Evolutionary conservation across 768 basidiomycete species (phyloP).

Genomic region (Cyclocybe cylindracea): DNA sequence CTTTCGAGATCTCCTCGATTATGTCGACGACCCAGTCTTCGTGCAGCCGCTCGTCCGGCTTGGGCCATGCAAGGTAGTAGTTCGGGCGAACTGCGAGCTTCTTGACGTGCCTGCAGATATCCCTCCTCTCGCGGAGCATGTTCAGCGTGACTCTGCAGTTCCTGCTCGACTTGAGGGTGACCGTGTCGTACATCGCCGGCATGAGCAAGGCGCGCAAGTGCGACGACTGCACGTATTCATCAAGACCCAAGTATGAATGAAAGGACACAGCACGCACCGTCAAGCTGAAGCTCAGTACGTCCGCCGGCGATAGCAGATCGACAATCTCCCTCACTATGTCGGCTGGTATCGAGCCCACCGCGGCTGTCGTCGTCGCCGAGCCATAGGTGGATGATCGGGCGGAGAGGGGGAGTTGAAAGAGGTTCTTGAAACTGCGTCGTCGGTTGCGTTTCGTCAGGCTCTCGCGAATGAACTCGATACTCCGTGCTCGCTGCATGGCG

Average conservation of each 20-base stretch:
- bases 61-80: conserved; percentile 54
- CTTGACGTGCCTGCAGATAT: conserved; percentile 39
- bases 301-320: conserved; percentile 32
- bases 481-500: no score
- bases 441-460: no score
- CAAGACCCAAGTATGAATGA: conserved; percentile 4
- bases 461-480: no score
- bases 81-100: conserved; percentile 50
- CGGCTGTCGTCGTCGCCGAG: conserved; percentile 20
- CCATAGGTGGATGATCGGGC: conserved; percentile 26
- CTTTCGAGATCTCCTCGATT: conserved; percentile 33
- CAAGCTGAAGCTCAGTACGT: conserved; percentile 43
- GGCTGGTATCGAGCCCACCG: conserved; percentile 33
- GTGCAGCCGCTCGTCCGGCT: conserved; percentile 37
- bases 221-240: conserved; percentile 10
- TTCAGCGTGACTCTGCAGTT: conserved; percentile 37
- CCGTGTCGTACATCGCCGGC: conserved; percentile 44
- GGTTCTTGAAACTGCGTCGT: conserved; percentile 32
- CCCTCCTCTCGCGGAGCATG: conserved; percentile 34
- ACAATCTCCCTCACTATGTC: conserved; percentile 43
- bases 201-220: conserved; percentile 31
- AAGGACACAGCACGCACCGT: conserved; percentile 30
- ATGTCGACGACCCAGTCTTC: conserved; percentile 42
- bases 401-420: conserved; percentile 35
- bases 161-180: conserved; percentile 43